phyloP scores from a whole-genome alignment of 176 grass and related monocot species.

The Chrysopogon serrulatus region DNA sequence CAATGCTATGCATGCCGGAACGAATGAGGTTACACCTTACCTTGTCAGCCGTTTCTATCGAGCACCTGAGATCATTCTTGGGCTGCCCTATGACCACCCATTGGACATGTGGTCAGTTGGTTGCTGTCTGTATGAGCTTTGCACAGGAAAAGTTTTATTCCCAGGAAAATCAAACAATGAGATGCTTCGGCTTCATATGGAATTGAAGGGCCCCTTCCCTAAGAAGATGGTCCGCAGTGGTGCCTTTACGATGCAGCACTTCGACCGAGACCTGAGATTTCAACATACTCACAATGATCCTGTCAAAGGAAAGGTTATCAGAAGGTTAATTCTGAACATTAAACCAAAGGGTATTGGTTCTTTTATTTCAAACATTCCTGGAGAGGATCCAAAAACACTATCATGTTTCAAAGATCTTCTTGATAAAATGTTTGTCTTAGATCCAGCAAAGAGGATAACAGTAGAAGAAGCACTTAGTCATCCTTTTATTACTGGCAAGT shows the following conservation, averaged over 20 bases:
- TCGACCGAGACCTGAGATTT: slow-evolving; percentile 78
- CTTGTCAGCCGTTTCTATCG: slow-evolving; percentile 94
- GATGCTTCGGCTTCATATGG: slow-evolving; percentile 96
- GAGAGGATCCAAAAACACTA: slow-evolving; percentile 69
- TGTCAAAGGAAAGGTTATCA: slow-evolving; percentile 69
- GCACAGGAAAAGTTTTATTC: slow-evolving; percentile 81
- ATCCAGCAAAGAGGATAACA: slow-evolving; percentile 91
- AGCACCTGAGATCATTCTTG: slow-evolving; percentile 95
- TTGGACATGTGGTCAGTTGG: slow-evolving; percentile 96
- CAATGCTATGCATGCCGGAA: slow-evolving; percentile 86
- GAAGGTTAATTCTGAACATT: slow-evolving; percentile 62
- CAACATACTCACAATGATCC: slow-evolving; percentile 68
- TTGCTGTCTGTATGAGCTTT: slow-evolving; percentile 94
- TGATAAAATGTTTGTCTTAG: slow-evolving; percentile 93
- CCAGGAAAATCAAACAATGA: slow-evolving; percentile 81
- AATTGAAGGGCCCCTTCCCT: slow-evolving; percentile 75
- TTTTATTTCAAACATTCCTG: slow-evolving; percentile 58
- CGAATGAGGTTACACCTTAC: slow-evolving; percentile 85
- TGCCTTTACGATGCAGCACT: slow-evolving; percentile 69
- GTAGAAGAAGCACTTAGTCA: slow-evolving; percentile 81
- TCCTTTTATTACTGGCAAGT: slow-evolving; percentile 97
- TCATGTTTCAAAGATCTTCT: slow-evolving; percentile 87
- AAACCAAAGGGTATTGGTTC: slow-evolving; percentile 76
- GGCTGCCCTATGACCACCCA: slow-evolving; percentile 83
- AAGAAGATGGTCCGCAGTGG: slow-evolving; percentile 93